Evolutionary conservation across 768 basidiomycete species (phyloP).

Genomic region (Xerocomus spinulosus): DNA sequence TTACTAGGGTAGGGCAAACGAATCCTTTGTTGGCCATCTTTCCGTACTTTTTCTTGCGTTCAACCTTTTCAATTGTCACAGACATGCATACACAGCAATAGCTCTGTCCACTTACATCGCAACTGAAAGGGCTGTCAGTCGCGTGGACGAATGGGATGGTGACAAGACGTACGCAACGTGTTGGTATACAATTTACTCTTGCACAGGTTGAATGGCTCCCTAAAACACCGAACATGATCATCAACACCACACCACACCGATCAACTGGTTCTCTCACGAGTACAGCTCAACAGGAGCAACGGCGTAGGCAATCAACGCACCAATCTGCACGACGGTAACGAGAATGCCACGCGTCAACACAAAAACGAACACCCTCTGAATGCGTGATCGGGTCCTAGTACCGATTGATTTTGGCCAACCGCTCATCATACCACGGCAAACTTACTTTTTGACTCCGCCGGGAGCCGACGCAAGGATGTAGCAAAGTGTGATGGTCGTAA

Average conservation of each 20-base stretch:
- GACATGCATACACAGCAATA: background rate
- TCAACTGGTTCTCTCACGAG: constrained; percentile 5
- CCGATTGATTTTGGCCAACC: background rate
- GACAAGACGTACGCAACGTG: constrained; percentile 3
- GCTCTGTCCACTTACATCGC: constrained; percentile 5
- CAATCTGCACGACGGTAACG: constrained; percentile 10
- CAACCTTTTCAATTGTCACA: background rate
- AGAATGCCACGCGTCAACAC: constrained; percentile 14
- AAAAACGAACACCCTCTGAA: constrained; percentile 10
- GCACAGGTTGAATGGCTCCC: constrained; percentile 8
- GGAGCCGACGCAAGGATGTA: constrained; percentile 11
- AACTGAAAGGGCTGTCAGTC: constrained; percentile 1
- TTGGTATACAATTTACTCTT: constrained; percentile 7
- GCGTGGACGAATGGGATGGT: background rate
- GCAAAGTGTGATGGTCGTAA: constrained; percentile 7
- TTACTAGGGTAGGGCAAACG: too few species aligned
- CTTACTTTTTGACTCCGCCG: constrained; percentile 4
- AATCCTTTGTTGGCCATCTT: background rate
- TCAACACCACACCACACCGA: background rate
- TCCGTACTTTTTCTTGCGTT: constrained; percentile 4
- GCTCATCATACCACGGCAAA: background rate
- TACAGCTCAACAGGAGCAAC: constrained; percentile 1
- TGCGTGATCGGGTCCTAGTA: constrained; percentile 5
- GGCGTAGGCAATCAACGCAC: background rate
- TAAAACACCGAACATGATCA: background rate